Percentiles rank a stretch among this genome's conserved stretches.
Evolutionary conservation across 2,329 filamentous ascomycete species (phyloP).

Genomic region (Cladosporium sp.): DNA sequence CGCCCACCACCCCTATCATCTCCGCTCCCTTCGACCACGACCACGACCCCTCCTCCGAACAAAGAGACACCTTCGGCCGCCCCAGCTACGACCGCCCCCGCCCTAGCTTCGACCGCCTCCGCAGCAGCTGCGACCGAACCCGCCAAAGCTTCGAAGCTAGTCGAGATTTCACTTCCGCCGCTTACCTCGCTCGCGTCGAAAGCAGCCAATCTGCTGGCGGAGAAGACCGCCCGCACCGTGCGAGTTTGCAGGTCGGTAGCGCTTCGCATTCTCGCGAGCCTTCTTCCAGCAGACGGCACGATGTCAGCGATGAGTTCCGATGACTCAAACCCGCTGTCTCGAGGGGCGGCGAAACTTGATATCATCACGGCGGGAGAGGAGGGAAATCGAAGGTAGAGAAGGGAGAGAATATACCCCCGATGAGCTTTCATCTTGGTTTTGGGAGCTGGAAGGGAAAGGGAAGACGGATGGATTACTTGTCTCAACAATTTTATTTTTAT

Average conservation of each 20-base stretch:
- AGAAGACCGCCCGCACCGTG: not conserved
- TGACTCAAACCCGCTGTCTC: conserved; percentile 1
- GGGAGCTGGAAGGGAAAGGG: no score
- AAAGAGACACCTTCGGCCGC: conserved; percentile 32
- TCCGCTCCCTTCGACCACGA: conserved; percentile 12
- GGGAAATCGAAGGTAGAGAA: no score
- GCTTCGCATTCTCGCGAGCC: conserved; percentile 7
- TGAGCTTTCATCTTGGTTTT: no score
- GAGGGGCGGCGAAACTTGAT: not conserved
- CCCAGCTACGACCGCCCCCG: conserved; percentile 64
- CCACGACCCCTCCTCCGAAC: conserved; percentile 12
- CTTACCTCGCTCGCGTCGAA: conserved; percentile 77
- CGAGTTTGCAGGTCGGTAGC: conserved; percentile 3
- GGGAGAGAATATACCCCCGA: no score
- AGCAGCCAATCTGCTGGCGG: conserved; percentile 21
- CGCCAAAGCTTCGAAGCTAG: conserved; percentile 80
- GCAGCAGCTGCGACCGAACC: conserved; percentile 80
- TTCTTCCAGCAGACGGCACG: conserved; percentile 9
- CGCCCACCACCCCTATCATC: conserved; percentile 22
- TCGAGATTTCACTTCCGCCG: conserved; percentile 86
- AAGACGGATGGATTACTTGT: no score
- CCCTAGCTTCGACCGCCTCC: conserved; percentile 82
- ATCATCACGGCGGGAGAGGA: no score
- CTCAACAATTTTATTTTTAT: no score
- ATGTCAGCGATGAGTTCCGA: conserved; percentile 6